Conservation (phyloP, 2,329 filamentous ascomycete genomes). For the Curvularia sp. region DNA sequence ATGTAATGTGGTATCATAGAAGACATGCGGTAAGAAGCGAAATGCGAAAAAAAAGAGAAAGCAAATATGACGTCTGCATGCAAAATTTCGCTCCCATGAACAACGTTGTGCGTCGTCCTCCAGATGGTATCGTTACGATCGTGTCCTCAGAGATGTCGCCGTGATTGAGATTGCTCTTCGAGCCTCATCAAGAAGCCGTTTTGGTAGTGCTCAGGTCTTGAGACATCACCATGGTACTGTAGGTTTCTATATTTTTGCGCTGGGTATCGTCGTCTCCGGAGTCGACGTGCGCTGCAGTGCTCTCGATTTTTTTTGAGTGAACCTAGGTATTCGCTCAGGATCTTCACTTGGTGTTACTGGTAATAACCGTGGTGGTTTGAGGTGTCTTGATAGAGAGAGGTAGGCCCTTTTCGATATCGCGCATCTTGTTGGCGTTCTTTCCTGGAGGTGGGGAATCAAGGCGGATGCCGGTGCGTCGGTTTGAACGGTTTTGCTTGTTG, state of each 20-base stretch:
- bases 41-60: background rate
- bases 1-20: conserved; percentile 27
- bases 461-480: conserved; percentile 46
- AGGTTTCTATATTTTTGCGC: background rate
- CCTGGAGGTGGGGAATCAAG: conserved; percentile 45
- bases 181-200: conserved; percentile 8
- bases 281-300: conserved; percentile 4
- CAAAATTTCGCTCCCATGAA: background rate
- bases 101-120: conserved; percentile 1
- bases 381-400: conserved; percentile 31
- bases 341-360: conserved; percentile 34
- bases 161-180: background rate
- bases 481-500: conserved; percentile 41
- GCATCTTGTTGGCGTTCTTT: conserved; percentile 27
- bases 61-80: background rate
- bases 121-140: conserved; percentile 8
- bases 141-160: background rate
- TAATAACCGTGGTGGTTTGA: conserved; percentile 45
- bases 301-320: background rate
- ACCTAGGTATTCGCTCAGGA: background rate
- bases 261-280: conserved; percentile 5
- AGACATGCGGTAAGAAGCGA: background rate
- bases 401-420: conserved; percentile 47
- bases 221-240: background rate
- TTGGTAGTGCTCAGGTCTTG: background rate